Base-by-base conservation (phyloP, 2,329 filamentous ascomycete genomes). In the Paramyrothecium roridum region DNA sequence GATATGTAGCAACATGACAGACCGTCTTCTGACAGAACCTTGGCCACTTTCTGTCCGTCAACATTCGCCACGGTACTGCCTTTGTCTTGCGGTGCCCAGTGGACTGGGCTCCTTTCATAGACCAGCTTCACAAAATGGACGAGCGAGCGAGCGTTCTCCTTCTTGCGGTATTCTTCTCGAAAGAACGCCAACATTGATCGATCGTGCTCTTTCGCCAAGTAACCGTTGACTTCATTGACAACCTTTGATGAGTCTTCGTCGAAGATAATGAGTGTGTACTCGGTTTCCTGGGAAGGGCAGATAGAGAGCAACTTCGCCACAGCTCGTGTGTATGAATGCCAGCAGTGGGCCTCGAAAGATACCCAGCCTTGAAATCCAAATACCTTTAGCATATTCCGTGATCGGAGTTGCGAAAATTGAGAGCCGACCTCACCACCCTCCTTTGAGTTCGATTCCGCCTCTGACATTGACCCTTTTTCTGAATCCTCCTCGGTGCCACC, bases 301-400 rank as follows among this genome's bases (percentile, higher is more conserved):
- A 65, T 47, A 11, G 59, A 61, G 3, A 71, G 57, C 6, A 71
- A 53, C 13, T 61, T 59, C 12, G 62, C 56, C 6, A 64, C 52
- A 4, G 67, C 68, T 1, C 11, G 21, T 2, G 60, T 37, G 33
- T 62, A 66, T 1, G 65, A 60, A 3, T 40, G 50, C 45, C 56
- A 61, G 22, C 68, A 56, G 21, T 48, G 26, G 3, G 62, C 58
- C 16, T 61, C 48, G 7, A 70, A 63, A 4, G 62, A 61, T 2
- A 71, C 54, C 3, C 52, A 54, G 11, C 70, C 85, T 2, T 69
- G 63, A 48, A 55, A 59, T 1, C 70, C 65, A 17, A 65, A 65
- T 1, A 72, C 22, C 34, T 58, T 54, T 8, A 58, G 7, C 26
- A 30, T 30, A n/a, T n/a, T n/a, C n/a, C n/a, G n/a, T 30, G 26